A percentile compares a stretch with the other conserved stretches of the same genome.
phyloP scores from a whole-genome alignment of 129 eudicot genomes.

The Gnaphalium uliginosum region DNA sequence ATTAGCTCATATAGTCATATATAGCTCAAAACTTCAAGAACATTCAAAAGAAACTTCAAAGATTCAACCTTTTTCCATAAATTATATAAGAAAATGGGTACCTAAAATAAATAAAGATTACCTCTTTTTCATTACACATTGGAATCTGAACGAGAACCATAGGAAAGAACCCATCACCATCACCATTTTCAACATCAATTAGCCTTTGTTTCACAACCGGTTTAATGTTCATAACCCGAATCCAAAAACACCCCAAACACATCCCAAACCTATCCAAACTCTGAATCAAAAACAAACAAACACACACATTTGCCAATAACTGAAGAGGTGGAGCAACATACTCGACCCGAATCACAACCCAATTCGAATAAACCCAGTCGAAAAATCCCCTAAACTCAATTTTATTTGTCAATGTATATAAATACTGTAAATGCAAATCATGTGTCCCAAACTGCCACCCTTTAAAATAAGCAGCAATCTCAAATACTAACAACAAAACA shows the following conservation, averaged over 20 bases:
- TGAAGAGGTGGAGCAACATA: slow-evolving; percentile 28
- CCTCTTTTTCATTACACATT: slow-evolving; percentile 55
- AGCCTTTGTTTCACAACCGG: slow-evolving; percentile 20
- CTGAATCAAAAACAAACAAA: slow-evolving; percentile 19
- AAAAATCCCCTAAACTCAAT: slow-evolving; percentile 20
- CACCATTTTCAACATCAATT: slow-evolving; percentile 23
- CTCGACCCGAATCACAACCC: slow-evolving; percentile 34
- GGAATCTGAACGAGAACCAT: slow-evolving; percentile 68
- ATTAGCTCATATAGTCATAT: background rate
- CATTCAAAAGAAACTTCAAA: background rate
- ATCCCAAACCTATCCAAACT: slow-evolving; percentile 29
- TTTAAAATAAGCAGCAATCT: slow-evolving; percentile 31
- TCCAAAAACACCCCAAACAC: slow-evolving; percentile 32
- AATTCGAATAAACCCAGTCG: slow-evolving; percentile 24
- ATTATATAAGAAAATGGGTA: background rate
- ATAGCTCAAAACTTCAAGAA: background rate
- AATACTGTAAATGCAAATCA: slow-evolving; percentile 33
- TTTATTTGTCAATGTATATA: slow-evolving; percentile 20
- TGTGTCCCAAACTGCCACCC: slow-evolving; percentile 23
- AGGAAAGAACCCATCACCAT: slow-evolving; percentile 29
- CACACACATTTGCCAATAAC: slow-evolving; percentile 28
- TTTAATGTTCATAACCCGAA: slow-evolving; percentile 26
- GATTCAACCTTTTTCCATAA: background rate
- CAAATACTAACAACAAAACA: slow-evolving; percentile 5
- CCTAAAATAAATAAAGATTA: background rate